These are phyloP conservation scores for Hirsutella thompsonii DNA, from an alignment of 2,329 filamentous ascomycete genomes.

Conservation along the genomic window DNA sequence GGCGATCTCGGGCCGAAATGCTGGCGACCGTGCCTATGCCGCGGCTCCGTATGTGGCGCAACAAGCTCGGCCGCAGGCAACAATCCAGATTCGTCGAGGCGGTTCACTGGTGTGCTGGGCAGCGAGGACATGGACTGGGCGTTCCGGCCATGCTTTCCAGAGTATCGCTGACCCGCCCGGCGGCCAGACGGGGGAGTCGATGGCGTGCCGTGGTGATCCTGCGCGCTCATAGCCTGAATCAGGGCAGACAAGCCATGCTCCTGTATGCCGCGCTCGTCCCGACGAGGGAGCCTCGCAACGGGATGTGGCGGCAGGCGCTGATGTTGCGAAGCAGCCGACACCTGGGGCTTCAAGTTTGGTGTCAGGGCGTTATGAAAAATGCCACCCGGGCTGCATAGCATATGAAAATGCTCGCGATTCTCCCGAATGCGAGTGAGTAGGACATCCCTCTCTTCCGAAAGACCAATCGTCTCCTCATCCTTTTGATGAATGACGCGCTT, in stretches of 20 bases:
- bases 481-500: constrained; percentile 70
- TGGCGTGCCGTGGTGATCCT: constrained; percentile 52
- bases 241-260: constrained; percentile 64
- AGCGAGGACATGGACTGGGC: constrained; percentile 77
- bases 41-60: constrained; percentile 41
- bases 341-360: constrained; percentile 32
- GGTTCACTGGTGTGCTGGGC: constrained; percentile 58
- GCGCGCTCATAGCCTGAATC: constrained; percentile 60
- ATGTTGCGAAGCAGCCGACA: constrained; percentile 29
- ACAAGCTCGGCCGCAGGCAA: constrained; percentile 51
- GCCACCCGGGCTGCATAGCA: constrained; percentile 62
- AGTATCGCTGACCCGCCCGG: constrained; percentile 34
- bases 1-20: constrained; percentile 34
- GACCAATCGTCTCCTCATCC: constrained; percentile 54
- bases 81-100: constrained; percentile 36
- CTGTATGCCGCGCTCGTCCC: constrained; percentile 30
- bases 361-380: constrained; percentile 51
- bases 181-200: constrained; percentile 48
- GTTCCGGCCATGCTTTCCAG: constrained; percentile 56
- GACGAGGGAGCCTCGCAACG: constrained; percentile 29
- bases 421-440: constrained; percentile 76
- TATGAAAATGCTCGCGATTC: constrained; percentile 76
- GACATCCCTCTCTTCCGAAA: constrained; percentile 66
- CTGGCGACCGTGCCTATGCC: constrained; percentile 26
- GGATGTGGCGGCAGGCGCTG: constrained; percentile 30